A percentile compares a stretch with the other conserved stretches of the same genome.
phyloP scores from a whole-genome alignment of 169 alveolate genomes.

The Cryptosporidium canis region DNA sequence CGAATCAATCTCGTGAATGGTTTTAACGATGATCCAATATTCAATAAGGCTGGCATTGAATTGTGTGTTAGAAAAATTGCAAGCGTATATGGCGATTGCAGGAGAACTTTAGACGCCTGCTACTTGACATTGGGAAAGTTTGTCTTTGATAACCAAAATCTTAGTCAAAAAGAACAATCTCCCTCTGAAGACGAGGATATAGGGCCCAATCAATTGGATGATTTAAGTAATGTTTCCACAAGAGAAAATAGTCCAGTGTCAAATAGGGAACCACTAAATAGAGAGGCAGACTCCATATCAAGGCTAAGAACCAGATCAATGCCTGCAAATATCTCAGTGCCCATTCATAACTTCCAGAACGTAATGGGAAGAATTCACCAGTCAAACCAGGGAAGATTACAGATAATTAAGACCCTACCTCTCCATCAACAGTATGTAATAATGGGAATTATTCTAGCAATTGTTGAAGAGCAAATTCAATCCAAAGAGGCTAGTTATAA shows the following conservation, averaged over 20 bases:
- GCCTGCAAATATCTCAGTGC: constrained; percentile 10
- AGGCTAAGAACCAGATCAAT: constrained; percentile 39
- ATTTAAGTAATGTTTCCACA: constrained; percentile 22
- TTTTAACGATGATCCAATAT: background rate
- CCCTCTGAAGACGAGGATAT: background rate
- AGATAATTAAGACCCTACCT: constrained; percentile 21
- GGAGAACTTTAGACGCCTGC: constrained; percentile 68
- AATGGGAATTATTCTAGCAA: constrained; percentile 52
- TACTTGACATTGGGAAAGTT: constrained; percentile 36
- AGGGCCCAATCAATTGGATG: background rate
- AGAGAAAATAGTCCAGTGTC: constrained; percentile 37
- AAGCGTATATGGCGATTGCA: constrained; percentile 64
- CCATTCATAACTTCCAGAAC: constrained; percentile 48
- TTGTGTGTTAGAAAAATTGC: constrained; percentile 67
- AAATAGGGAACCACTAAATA: background rate
- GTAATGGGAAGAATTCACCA: constrained; percentile 34
- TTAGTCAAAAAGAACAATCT: background rate
- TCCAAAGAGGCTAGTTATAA: background rate
- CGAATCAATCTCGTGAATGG: background rate
- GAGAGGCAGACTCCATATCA: background rate
- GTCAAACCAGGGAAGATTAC: background rate
- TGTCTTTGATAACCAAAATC: constrained; percentile 6
- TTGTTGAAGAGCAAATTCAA: constrained; percentile 8
- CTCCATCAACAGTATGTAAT: constrained; percentile 56
- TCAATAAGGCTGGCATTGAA: constrained; percentile 54